Percentiles rank a stretch among this genome's conserved stretches.
Conservation (phyloP, 441 rosid genomes). For the Isatis lusitanica region DNA sequence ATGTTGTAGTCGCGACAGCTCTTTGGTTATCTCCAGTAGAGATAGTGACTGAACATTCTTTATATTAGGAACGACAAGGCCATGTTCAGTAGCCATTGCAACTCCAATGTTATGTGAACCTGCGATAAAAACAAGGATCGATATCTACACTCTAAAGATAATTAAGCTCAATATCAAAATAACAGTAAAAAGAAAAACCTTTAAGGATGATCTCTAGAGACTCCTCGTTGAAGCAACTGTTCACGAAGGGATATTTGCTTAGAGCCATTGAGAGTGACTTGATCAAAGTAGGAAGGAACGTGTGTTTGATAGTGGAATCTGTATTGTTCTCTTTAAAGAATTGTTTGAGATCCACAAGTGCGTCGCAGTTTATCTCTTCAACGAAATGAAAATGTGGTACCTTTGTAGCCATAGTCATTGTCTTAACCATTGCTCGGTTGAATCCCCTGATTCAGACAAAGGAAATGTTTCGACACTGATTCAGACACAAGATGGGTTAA, state of each 20-base stretch:
- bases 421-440: slow-evolving; percentile 82
- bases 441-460: slow-evolving; percentile 73
- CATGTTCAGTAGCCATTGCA: slow-evolving; percentile 91
- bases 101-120: slow-evolving; percentile 94
- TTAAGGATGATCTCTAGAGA: slow-evolving; percentile 73
- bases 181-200: slow-evolving; percentile 44
- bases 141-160: neutral
- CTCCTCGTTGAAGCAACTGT: slow-evolving; percentile 85
- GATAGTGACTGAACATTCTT: slow-evolving; percentile 87
- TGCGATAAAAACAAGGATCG: slow-evolving; percentile 25
- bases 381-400: slow-evolving; percentile 94
- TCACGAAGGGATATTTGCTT: slow-evolving; percentile 70
- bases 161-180: neutral
- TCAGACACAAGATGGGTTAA: neutral
- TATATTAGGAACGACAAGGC: slow-evolving; percentile 88
- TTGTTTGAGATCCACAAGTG: slow-evolving; percentile 65
- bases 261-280: slow-evolving; percentile 88
- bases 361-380: slow-evolving; percentile 85
- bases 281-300: slow-evolving; percentile 78
- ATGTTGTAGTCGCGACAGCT: slow-evolving; percentile 70
- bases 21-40: slow-evolving; percentile 81
- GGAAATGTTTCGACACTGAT: neutral
- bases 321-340: slow-evolving; percentile 67
- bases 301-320: slow-evolving; percentile 68
- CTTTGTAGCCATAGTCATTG: slow-evolving; percentile 88